Percentiles rank a stretch among this genome's conserved stretches.
Evolutionary conservation across 1,139 yeast species (phyloP).

Genomic region (Sugiyamaella xylanicola): DNA sequence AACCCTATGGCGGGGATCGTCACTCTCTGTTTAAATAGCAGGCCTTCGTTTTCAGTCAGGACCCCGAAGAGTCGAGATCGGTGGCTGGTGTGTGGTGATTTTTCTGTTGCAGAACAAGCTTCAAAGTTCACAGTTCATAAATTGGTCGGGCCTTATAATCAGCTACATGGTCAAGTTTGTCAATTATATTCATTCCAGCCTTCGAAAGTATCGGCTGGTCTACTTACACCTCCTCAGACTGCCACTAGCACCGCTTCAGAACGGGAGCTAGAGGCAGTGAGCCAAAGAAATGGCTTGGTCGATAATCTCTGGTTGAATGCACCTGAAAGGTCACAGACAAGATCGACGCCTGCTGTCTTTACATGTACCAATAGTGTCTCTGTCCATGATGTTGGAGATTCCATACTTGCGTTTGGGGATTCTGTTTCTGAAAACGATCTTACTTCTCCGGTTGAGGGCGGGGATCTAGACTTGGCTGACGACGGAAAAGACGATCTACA

Average conservation of each 20-base stretch:
- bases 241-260: slow-evolving; percentile 11
- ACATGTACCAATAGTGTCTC: background rate
- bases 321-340: slow-evolving; percentile 24
- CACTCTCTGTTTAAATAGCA: slow-evolving; percentile 28
- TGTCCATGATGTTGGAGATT: background rate
- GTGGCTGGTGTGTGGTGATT: slow-evolving; percentile 38
- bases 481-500: background rate
- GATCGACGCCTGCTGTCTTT: slow-evolving; percentile 25
- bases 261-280: background rate
- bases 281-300: slow-evolving; percentile 2
- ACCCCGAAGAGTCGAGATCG: slow-evolving; percentile 24
- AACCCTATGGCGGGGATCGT: slow-evolving; percentile 29
- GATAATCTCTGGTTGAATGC: slow-evolving; percentile 7
- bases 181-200: slow-evolving; percentile 34
- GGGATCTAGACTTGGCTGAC: background rate
- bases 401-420: slow-evolving; percentile 7
- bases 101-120: slow-evolving; percentile 38
- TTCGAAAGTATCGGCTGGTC: slow-evolving; percentile 24
- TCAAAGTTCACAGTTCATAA: slow-evolving; percentile 32
- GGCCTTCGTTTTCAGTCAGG: slow-evolving; percentile 35
- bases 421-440: slow-evolving; percentile 18
- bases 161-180: slow-evolving; percentile 29
- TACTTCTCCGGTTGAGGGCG: background rate
- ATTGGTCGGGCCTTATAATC: slow-evolving; percentile 32
- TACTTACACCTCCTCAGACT: slow-evolving; percentile 26